Conservation (phyloP, 805 yeast species). For the Ogataea kodamae region DNA sequence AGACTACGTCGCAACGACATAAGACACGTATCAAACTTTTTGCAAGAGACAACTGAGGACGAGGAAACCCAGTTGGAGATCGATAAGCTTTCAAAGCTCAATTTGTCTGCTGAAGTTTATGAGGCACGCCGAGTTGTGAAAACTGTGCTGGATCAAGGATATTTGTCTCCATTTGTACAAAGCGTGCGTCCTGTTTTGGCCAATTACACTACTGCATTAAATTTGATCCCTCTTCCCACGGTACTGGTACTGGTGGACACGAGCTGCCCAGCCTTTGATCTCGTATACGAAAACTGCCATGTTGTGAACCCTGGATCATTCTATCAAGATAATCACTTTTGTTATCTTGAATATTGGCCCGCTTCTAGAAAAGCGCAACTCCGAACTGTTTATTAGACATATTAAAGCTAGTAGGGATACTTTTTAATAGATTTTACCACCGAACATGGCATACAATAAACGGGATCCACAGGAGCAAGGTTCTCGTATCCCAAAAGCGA, state of each 20-base stretch:
- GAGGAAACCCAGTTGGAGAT: slow-evolving; percentile 27
- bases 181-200: slow-evolving; percentile 62
- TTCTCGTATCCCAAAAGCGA: slow-evolving; percentile 65
- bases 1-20: slow-evolving; percentile 71
- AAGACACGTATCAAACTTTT: slow-evolving; percentile 39
- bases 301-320: slow-evolving; percentile 70
- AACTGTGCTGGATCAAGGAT: slow-evolving; percentile 84
- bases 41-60: slow-evolving; percentile 15
- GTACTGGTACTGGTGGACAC: slow-evolving; percentile 63
- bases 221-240: slow-evolving; percentile 77
- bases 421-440: slow-evolving; percentile 35
- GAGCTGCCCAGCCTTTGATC: slow-evolving; percentile 65
- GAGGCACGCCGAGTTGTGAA: slow-evolving; percentile 72
- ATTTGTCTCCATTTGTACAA: slow-evolving; percentile 72
- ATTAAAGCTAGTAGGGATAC: too few relatives aligned
- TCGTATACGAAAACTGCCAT: slow-evolving; percentile 78
- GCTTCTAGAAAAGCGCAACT: slow-evolving; percentile 48
- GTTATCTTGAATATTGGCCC: slow-evolving; percentile 74
- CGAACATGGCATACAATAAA: slow-evolving; percentile 74
- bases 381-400: slow-evolving; percentile 40
- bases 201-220: slow-evolving; percentile 64
- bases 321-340: slow-evolving; percentile 43
- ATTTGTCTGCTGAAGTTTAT: slow-evolving; percentile 42
- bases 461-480: slow-evolving; percentile 71
- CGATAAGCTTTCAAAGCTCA: slow-evolving; percentile 30